Conservation (phyloP, 2,329 filamentous ascomycete genomes). For the Penicillium oxalicum region DNA sequence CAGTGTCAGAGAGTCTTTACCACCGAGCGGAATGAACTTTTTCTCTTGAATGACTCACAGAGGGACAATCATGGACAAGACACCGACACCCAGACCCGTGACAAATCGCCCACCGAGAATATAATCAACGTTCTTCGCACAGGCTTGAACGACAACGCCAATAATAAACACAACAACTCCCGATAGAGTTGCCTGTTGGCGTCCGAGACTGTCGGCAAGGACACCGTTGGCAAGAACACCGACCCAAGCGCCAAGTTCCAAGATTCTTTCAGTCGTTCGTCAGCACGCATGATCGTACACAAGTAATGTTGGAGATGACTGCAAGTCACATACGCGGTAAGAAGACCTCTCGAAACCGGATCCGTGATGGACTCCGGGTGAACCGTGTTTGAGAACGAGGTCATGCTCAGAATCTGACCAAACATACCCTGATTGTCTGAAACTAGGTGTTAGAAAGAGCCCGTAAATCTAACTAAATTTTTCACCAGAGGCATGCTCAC, state of each 20-base stretch:
- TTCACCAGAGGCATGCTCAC: conserved; percentile 11
- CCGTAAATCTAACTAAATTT: no score
- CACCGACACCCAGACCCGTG: conserved; percentile 40
- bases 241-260: conserved; percentile 37
- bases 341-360: background rate
- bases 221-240: conserved; percentile 35
- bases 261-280: conserved; percentile 37
- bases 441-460: background rate
- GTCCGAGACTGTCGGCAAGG: conserved; percentile 32
- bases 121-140: conserved; percentile 24
- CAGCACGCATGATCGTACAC: conserved; percentile 2
- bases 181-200: conserved; percentile 29
- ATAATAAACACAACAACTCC: conserved; percentile 32
- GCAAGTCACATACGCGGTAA: background rate
- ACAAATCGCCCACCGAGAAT: conserved; percentile 39
- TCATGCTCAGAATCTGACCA: conserved; percentile 57
- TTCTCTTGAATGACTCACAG: conserved; percentile 34
- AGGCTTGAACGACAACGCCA: conserved; percentile 36
- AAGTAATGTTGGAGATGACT: no score
- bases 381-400: conserved; percentile 43
- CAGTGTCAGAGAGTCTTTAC: background rate
- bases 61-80: conserved; percentile 38
- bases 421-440: conserved; percentile 68
- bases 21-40: no score
- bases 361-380: conserved; percentile 26